Base-by-base conservation (phyloP, 2,329 filamentous ascomycete genomes). In the Neopestalotiopsis rosae region DNA sequence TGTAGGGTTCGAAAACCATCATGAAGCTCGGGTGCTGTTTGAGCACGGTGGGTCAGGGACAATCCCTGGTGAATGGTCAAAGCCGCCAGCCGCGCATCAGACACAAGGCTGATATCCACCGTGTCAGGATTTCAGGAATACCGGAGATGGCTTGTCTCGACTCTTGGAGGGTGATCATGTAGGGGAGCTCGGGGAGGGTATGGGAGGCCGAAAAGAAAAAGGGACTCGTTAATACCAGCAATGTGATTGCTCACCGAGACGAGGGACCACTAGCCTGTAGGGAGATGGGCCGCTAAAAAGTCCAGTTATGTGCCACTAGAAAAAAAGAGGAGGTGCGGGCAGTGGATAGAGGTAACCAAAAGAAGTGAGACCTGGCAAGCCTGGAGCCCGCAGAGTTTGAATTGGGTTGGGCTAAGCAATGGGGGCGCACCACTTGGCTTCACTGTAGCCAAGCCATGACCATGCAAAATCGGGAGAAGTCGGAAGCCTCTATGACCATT, bases 21-120 rank as follows among this genome's bases (percentile, higher is more conserved):
- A 17, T 66, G 63, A 66, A 66, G 63, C 65, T 61, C 30, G 40
- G 65, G 32, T 56, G 52, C 12, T 61, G 65, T 67, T 67, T 67
- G 65, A 67, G 65, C n/a, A 32, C 34, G 65, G 65, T 67, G 65
- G 65, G 45, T 52, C 45, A 52, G 45, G 40, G 52, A 34, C 32
- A 7, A 28, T 67, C 32, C 63, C 38, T 20, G 30, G 10, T 14
- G 30, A 34, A 40, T 56, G 30, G 49, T 66, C 63, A 40, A 28
- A n/a, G 63, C 63, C 28, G 63, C 24, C 24, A 28, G 24, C 24
- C 24, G 34, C 49, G 32, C 49, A n/a, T 57, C 63, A 66, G 24
- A 57, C 45, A 57, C 63, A 66, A 38, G 32, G 49, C n/a, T 34
- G 63, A 56, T 32, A n/a, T 58, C 42, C 61, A 45, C n/a, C 32